These are phyloP conservation scores for Podaxis mareebaensis DNA, from an alignment of 768 basidiomycete species.

Conservation along the genomic window DNA sequence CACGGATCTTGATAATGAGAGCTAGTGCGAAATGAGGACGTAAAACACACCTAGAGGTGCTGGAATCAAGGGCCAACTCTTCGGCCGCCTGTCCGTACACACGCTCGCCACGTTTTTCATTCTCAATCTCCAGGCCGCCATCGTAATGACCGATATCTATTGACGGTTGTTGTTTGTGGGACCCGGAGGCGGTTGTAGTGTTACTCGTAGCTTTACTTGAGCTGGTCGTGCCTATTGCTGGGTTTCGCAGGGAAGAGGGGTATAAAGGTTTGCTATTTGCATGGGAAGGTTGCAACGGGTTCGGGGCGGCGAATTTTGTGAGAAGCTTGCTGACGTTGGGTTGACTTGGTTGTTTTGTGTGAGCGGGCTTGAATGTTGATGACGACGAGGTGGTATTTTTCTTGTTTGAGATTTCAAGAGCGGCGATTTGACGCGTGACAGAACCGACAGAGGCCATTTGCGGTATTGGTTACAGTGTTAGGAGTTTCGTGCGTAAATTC, in stretches of 20 bases:
- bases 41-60: conserved; percentile 56
- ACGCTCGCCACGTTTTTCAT: conserved; percentile 73
- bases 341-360: conserved; percentile 59
- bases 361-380: conserved; percentile 31
- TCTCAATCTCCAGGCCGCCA: conserved; percentile 93
- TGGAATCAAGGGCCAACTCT: conserved; percentile 84
- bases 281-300: conserved; percentile 40
- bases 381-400: conserved; percentile 34
- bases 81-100: conserved; percentile 79
- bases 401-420: conserved; percentile 65
- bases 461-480: not conserved
- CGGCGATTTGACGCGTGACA: conserved; percentile 68
- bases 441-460: conserved; percentile 50
- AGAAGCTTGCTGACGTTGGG: conserved; percentile 68
- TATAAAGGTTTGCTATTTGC: conserved; percentile 31
- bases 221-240: conserved; percentile 19
- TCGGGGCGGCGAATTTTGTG: conserved; percentile 72
- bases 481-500: not conserved
- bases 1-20: not conserved
- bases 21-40: not conserved
- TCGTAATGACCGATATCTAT: conserved; percentile 92
- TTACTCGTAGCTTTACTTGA: conserved; percentile 20
- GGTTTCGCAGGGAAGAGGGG: conserved; percentile 47
- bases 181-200: conserved; percentile 19
- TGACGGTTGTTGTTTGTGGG: conserved; percentile 29